A percentile compares a stretch with the other conserved stretches of the same genome.
Evolutionary conservation across 2,329 filamentous ascomycete species (phyloP).

Genomic region (Cladosporium velox): DNA sequence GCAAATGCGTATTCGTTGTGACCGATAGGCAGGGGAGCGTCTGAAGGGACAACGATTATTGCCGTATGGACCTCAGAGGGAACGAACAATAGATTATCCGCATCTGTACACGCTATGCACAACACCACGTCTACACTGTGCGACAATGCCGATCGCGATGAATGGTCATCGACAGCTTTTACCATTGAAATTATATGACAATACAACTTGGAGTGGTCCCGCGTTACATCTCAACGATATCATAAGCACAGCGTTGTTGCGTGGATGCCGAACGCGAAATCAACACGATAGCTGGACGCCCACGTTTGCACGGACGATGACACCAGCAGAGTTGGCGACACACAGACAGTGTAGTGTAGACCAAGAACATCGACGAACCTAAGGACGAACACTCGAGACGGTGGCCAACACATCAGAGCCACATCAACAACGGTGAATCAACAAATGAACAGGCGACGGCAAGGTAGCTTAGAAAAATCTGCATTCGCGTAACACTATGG

Average conservation of each 20-base stretch:
- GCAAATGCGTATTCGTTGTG: too few species aligned
- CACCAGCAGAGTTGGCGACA: neutral
- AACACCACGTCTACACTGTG: neutral
- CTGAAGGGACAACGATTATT: neutral
- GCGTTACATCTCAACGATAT: neutral
- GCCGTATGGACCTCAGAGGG: neutral
- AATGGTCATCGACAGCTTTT: neutral
- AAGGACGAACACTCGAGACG: neutral
- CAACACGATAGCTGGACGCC: neutral
- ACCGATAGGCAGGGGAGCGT: neutral
- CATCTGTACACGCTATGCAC: neutral
- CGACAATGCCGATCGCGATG: neutral
- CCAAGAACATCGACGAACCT: neutral
- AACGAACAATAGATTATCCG: neutral
- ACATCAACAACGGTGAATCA: neutral
- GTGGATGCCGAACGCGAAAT: neutral
- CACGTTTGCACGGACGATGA: neutral
- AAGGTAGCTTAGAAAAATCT: neutral
- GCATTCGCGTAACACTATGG: conserved; percentile 14
- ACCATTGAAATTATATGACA: neutral
- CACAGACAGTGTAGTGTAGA: neutral
- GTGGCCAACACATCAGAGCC: neutral
- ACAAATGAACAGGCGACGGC: neutral
- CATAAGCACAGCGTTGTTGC: neutral
- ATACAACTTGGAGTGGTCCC: neutral